Conservation (phyloP, 108 stramenopile species). For the Nitzschia sp. region DNA sequence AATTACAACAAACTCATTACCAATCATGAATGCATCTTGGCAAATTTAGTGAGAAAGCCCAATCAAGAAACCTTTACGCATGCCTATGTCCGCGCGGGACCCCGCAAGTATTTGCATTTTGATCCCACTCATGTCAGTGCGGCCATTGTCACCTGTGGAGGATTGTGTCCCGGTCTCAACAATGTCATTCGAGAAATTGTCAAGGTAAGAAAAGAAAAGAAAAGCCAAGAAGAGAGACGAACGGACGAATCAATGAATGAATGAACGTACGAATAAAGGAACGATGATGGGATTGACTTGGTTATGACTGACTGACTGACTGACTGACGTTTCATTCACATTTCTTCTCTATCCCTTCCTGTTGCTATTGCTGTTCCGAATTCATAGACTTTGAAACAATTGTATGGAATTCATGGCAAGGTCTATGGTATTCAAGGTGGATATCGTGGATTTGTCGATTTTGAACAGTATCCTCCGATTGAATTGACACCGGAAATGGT, state of each 20-base stretch:
- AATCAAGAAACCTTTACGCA: slow-evolving; percentile 33
- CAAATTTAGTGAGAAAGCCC: slow-evolving; percentile 80
- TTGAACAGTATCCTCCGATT: slow-evolving; percentile 61
- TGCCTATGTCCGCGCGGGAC: slow-evolving; percentile 89
- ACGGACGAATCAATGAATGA: too few relatives aligned
- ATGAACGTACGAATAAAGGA: too few relatives aligned
- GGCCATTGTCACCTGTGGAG: slow-evolving; percentile 97
- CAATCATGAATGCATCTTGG: slow-evolving; percentile 82
- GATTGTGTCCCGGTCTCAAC: slow-evolving; percentile 93
- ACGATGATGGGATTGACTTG: too few relatives aligned
- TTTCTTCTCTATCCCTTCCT: too few relatives aligned
- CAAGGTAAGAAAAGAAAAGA: too few relatives aligned
- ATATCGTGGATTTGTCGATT: slow-evolving; percentile 86
- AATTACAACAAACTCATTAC: slow-evolving; percentile 87
- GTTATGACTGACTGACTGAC: too few relatives aligned
- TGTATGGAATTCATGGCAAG: slow-evolving; percentile 86
- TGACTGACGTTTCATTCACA: too few relatives aligned
- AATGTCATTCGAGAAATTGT: slow-evolving; percentile 95
- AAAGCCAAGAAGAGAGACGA: too few relatives aligned
- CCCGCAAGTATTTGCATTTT: slow-evolving; percentile 85
- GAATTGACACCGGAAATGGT: slow-evolving; percentile 76
- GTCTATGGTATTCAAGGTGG: slow-evolving; percentile 93
- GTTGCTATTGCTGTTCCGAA: too few relatives aligned
- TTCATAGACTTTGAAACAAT: slow-evolving; percentile 57
- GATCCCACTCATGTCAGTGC: slow-evolving; percentile 88